Conservation (phyloP, 2,329 filamentous ascomycete genomes). For the Thermothelomyces thermophilus region DNA sequence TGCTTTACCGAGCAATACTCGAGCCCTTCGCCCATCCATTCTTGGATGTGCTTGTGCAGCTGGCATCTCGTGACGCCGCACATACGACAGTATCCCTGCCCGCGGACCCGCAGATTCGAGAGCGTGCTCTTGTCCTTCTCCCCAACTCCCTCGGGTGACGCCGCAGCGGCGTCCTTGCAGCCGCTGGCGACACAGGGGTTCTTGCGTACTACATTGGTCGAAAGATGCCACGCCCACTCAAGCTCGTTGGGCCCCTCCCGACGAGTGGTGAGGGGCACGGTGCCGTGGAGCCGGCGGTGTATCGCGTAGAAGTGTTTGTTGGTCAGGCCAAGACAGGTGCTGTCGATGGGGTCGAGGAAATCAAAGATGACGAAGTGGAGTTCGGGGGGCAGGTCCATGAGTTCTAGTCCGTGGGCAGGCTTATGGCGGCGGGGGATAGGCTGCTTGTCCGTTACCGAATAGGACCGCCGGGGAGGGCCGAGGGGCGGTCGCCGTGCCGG, state of each 20-base stretch:
- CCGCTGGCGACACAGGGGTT: conserved; percentile 15
- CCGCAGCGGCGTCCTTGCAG: neutral
- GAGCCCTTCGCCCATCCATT: conserved; percentile 49
- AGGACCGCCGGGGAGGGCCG: conserved; percentile 47
- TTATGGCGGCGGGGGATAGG: conserved; percentile 45
- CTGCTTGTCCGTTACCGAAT: conserved; percentile 55
- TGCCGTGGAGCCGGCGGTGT: conserved; percentile 49
- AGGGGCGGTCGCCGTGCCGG: conserved; percentile 30
- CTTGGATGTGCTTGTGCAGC: conserved; percentile 54
- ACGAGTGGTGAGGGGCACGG: conserved; percentile 49
- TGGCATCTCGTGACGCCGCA: conserved; percentile 56
- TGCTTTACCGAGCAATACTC: conserved; percentile 58
- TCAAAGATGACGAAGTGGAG: conserved; percentile 56
- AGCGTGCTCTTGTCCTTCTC: conserved; percentile 28
- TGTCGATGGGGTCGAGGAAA: conserved; percentile 58
- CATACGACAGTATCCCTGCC: conserved; percentile 56
- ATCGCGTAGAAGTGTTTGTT: conserved; percentile 53
- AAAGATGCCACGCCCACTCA: conserved; percentile 57
- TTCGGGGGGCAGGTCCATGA: conserved; percentile 51
- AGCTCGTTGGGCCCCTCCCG: conserved; percentile 56
- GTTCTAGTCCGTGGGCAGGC: conserved; percentile 39
- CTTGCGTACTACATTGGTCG: conserved; percentile 37
- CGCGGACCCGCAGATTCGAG: conserved; percentile 45
- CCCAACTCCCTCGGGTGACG: neutral
- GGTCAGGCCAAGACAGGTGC: conserved; percentile 54